phyloP scores from a whole-genome alignment of 768 basidiomycete species.

The Hemileccinum impolitum region DNA sequence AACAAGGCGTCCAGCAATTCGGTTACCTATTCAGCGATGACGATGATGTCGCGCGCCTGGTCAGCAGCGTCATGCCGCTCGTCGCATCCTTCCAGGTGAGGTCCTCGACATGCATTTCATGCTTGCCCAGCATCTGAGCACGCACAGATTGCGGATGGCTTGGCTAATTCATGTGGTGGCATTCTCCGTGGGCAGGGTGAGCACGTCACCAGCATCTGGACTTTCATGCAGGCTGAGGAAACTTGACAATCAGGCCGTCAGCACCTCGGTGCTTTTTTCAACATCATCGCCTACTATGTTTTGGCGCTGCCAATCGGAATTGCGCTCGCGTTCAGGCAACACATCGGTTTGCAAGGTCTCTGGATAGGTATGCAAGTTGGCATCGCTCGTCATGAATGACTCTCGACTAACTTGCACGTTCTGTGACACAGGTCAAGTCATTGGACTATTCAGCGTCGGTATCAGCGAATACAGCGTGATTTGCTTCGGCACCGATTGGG shows the following conservation, averaged over 20 bases:
- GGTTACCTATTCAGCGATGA: conserved; percentile 73
- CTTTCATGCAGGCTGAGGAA: conserved; percentile 1
- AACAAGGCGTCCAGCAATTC: conserved; percentile 38
- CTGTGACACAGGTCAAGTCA: conserved; percentile 56
- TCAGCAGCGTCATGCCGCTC: conserved; percentile 48
- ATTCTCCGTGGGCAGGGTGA: conserved; percentile 47
- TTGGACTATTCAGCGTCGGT: conserved; percentile 71
- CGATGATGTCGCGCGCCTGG: conserved; percentile 45
- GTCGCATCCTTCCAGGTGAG: conserved; percentile 53
- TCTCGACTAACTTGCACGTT: conserved; percentile 11
- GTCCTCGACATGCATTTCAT: neutral
- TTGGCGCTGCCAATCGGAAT: conserved; percentile 52
- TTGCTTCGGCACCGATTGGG: conserved; percentile 50
- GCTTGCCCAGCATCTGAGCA: neutral
- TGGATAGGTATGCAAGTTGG: conserved; percentile 44
- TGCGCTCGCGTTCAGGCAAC: conserved; percentile 44
- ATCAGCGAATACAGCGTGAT: conserved; percentile 64
- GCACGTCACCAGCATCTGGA: neutral
- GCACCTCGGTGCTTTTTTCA: conserved; percentile 71
- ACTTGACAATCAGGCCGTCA: conserved; percentile 42
- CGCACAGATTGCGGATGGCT: conserved; percentile 45
- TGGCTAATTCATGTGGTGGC: conserved; percentile 50
- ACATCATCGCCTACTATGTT: conserved; percentile 61
- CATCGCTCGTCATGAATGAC: neutral
- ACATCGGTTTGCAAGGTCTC: conserved; percentile 46